Base-by-base conservation (phyloP, 441 rosid species). In the Syzygium syzygioides region DNA sequence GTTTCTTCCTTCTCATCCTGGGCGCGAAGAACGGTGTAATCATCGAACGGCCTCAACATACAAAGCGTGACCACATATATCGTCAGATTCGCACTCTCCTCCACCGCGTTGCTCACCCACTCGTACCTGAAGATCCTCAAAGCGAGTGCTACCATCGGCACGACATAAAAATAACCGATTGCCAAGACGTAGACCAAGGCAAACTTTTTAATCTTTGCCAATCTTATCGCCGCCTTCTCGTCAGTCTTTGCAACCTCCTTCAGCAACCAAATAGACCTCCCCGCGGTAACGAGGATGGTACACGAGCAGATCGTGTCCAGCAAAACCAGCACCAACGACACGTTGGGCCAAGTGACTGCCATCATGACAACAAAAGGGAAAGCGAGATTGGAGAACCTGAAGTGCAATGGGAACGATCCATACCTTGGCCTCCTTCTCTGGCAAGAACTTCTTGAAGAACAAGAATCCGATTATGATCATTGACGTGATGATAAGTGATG, bases 381-480 rank as follows among this genome's bases (percentile, higher is more conserved):
- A 5, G 93, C 94, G 6, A 94, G 88, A 92, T 93, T 93, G 79
- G 92, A 95, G 92, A 59, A 94, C 96, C 86, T 91, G 97, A 17
- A 94, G 85, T 2, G 96, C 93, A 37, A 95, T 92, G 4, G 93
- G 93, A 4, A 87, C 85, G 80, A 92, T 91, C 41, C 93, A 79
- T 5, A 94, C 93, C 28, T 93, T 93, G 60, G 93, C 94, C 52
- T 91, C 94, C 26, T 94, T 93, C 45, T 93, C 94, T 53, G 93
- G 95, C 26, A 94, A 93, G 90, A 91, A 92, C 0, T 95, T 95
- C 88, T 94, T 94, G 86, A 94, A 83, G 90, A 93, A 91, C 17
- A 92, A 95, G 95, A 94, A 95, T 8, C 97, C 96, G 0, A 94
- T 91, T 26, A 94, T 95, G 25, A 94, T 93, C 26, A 94, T 87